Percentiles rank a stretch among this genome's conserved stretches.
phyloP scores from a whole-genome alignment of 352 stramenopile genomes.

The Globisporangium orthogonon region DNA sequence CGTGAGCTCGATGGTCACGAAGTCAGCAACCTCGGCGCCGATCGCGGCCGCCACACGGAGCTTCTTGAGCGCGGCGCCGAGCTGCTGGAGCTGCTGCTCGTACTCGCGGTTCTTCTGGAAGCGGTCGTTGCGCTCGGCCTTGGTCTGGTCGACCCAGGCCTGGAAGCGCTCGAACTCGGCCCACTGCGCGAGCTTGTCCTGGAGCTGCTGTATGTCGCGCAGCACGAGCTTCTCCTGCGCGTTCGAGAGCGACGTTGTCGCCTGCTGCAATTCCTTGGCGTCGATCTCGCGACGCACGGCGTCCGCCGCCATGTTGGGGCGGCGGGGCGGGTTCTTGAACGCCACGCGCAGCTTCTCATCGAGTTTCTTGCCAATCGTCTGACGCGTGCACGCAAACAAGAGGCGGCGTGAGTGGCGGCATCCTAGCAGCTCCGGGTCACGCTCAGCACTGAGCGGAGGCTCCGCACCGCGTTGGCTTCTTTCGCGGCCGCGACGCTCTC shows the following conservation, averaged over 20 bases:
- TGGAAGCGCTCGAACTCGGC: constrained; percentile 52
- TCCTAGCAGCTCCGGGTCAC: too few relatives aligned
- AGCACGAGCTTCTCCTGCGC: constrained; percentile 67
- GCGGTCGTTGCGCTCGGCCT: constrained; percentile 46
- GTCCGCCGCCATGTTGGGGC: constrained; percentile 43
- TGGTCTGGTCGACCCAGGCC: constrained; percentile 40
- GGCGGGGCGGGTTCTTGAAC: constrained; percentile 65
- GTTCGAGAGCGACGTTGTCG: constrained; percentile 68
- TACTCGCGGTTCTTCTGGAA: constrained; percentile 48
- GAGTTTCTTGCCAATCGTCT: constrained; percentile 47
- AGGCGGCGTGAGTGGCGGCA: too few relatives aligned
- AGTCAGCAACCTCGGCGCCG: constrained; percentile 21
- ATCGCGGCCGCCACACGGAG: constrained; percentile 43
- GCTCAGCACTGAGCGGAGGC: too few relatives aligned
- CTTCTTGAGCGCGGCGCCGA: constrained; percentile 44
- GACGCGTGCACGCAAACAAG: not conserved
- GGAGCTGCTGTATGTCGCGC: constrained; percentile 57
- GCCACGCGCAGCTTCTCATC: constrained; percentile 67
- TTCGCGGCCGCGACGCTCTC: constrained; percentile 27
- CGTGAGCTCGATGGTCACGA: constrained; percentile 47
- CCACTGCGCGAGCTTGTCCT: constrained; percentile 48
- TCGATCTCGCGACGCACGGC: constrained; percentile 51
- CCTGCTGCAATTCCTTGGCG: constrained; percentile 49
- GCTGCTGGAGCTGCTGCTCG: constrained; percentile 42
- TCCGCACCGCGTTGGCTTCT: constrained; percentile 38